Evolutionary conservation across 2,329 filamentous ascomycete genomes (phyloP), one percentile per base, ranked within the genome.

Genomic region (Colletotrichum eremochloae): DNA sequence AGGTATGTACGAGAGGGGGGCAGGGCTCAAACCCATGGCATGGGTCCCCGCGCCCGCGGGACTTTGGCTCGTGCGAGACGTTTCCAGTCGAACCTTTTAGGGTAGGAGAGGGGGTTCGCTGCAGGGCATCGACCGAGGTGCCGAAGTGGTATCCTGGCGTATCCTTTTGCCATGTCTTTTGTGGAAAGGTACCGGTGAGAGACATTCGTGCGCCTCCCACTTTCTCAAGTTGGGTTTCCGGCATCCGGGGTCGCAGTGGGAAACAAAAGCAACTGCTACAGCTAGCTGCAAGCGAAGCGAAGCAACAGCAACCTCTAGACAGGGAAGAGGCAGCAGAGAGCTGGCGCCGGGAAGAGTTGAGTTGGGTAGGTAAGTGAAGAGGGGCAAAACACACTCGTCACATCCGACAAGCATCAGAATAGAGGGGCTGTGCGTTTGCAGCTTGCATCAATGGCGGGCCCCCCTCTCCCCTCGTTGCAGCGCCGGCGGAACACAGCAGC

Each of bases 31-130:
- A 72, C 44, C 52, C 29, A 29, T 18, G 53, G 46, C 24, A 36
- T 52, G 53, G 46, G 50, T 44, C 46, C 60, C 58, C 55, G 20
- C 64, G 33, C 40, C 42, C 42, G 56, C 42, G 33, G 53, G 24
- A 33, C 31, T 24, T 42, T 36, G 55, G 61, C 70, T 61, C 38
- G 66, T 72, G 66, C 66, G 66, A 72, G 66, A 64, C 55, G 69
- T 72, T 72, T 72, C 69, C 69, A 72, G 60, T 69, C 46, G 55
- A 68, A 11, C 31, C 36, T 67, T 60, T 63, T 60, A 24, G 44
- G 38, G 56, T 40, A 44, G 14, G 38, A 12, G 14, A 18, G 20
- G 46, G 44, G 46, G n/a, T 48, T 24, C 46, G n/a, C 46, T 66
- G 44, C 55, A 67, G 55, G 53, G 44, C 50, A 33, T n/a, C 20